Evolutionary conservation across 306 rosid species (phyloP).

Genomic region (Pachyrhizus erosus): DNA sequence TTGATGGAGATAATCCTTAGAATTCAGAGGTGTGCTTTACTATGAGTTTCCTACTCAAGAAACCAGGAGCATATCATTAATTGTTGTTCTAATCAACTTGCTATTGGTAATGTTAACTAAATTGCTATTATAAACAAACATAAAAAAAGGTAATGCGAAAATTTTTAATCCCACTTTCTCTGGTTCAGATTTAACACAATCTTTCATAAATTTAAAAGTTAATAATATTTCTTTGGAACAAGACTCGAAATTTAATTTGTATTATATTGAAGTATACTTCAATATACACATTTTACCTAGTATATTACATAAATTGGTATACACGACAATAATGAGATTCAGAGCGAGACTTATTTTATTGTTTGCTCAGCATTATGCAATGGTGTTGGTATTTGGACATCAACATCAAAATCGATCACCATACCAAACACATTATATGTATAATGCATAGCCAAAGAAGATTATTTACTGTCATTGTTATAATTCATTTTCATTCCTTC

Average conservation of each 20-base stretch:
- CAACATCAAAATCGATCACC: too few species aligned
- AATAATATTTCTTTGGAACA: not conserved
- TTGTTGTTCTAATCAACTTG: not conserved
- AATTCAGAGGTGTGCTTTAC: not conserved
- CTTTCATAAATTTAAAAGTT: not conserved
- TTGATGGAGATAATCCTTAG: not conserved
- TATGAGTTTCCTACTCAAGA: not conserved
- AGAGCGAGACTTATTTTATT: not conserved
- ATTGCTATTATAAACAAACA: not conserved
- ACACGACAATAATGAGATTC: not conserved
- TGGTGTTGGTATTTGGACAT: too few species aligned
- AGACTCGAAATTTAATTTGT: not conserved
- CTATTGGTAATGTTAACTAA: constrained; percentile 12
- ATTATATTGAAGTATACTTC: not conserved
- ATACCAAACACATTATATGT: too few species aligned
- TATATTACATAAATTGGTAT: not conserved
- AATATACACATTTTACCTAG: too few species aligned
- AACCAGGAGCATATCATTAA: not conserved
- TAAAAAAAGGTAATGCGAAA: not conserved
- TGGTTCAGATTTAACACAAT: not conserved
- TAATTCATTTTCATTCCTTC: too few species aligned
- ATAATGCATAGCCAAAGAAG: too few species aligned
- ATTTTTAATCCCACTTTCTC: not conserved
- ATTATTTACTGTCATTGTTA: too few species aligned
- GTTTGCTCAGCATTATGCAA: too few species aligned